Evolutionary conservation across 73 alveolate genomes (phyloP).

Genomic region (Paramecium octaurelia): DNA sequence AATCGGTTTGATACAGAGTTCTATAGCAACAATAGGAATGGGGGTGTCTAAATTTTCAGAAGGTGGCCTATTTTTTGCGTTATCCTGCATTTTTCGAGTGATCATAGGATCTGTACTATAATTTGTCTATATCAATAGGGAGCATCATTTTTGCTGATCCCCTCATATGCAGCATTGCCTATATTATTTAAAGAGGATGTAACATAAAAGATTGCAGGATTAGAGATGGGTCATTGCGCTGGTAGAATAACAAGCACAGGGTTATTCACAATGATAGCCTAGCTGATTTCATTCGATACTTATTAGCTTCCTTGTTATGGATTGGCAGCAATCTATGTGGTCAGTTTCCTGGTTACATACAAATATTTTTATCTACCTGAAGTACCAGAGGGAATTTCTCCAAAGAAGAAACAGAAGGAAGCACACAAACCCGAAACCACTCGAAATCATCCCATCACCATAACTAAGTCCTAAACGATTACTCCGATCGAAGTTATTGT

Average conservation of each 20-base stretch:
- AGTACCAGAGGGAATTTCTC: neutral
- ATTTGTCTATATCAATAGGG: neutral
- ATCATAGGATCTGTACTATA: neutral
- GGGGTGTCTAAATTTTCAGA: neutral
- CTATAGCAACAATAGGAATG: neutral
- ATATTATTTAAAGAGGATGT: neutral
- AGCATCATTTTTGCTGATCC: neutral
- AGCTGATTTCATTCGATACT: neutral
- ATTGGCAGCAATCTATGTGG: neutral
- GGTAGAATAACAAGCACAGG: neutral
- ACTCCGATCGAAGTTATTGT: neutral
- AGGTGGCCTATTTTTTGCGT: neutral
- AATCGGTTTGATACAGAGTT: neutral
- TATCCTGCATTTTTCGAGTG: neutral
- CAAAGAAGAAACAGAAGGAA: neutral
- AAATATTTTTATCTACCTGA: neutral
- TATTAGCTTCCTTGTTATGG: neutral
- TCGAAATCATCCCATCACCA: neutral
- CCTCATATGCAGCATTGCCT: neutral
- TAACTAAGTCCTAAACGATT: neutral
- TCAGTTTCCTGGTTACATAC: neutral
- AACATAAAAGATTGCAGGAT: neutral
- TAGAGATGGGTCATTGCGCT: conserved; percentile 3
- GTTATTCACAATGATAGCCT: neutral
- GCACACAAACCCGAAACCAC: neutral